Percentiles rank a stretch among this genome's conserved stretches.
These are phyloP conservation scores for Aspergillus candidus DNA, from an alignment of 2,329 filamentous ascomycete genomes.

Conservation along the genomic window DNA sequence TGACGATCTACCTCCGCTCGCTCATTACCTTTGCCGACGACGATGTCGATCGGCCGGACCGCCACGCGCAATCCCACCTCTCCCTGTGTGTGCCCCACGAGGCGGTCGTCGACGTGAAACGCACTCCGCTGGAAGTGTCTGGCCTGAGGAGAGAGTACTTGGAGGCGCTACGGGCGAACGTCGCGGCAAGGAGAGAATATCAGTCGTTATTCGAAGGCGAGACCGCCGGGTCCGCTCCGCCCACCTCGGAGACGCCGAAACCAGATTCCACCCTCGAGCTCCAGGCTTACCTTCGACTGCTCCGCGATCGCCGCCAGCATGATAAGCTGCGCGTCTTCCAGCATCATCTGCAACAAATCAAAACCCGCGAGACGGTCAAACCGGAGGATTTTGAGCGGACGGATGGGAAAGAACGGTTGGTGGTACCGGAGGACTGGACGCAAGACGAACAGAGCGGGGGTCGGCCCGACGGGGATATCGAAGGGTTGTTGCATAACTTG, in stretches of 20 bases:
- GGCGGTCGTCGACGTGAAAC: constrained; percentile 28
- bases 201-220: constrained; percentile 29
- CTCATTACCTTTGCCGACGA: constrained; percentile 29
- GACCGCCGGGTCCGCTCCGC: constrained; percentile 20
- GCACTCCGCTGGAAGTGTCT: constrained; percentile 35
- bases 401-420: constrained; percentile 11
- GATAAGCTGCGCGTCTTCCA: constrained; percentile 44
- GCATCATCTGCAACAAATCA: constrained; percentile 39
- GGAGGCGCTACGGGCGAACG: constrained; percentile 39
- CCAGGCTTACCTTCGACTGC: constrained; percentile 39
- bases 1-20: constrained; percentile 35
- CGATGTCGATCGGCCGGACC: constrained; percentile 14
- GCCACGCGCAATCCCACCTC: constrained; percentile 27
- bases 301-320: constrained; percentile 42
- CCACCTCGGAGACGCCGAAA: constrained; percentile 11
- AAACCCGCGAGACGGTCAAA: constrained; percentile 19
- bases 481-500: constrained; percentile 32
- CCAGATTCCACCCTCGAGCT: constrained; percentile 23
- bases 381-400: constrained; percentile 18
- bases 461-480: constrained; percentile 18
- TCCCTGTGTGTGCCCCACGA: constrained; percentile 30
- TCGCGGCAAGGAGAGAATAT: constrained; percentile 36
- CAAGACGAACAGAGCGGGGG: constrained; percentile 7
- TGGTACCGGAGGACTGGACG: constrained; percentile 14
- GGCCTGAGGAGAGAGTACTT: constrained; percentile 42